Conservation (phyloP, 192 early-diverging fungal species). For the Jimgerdemannia flammicorona region DNA sequence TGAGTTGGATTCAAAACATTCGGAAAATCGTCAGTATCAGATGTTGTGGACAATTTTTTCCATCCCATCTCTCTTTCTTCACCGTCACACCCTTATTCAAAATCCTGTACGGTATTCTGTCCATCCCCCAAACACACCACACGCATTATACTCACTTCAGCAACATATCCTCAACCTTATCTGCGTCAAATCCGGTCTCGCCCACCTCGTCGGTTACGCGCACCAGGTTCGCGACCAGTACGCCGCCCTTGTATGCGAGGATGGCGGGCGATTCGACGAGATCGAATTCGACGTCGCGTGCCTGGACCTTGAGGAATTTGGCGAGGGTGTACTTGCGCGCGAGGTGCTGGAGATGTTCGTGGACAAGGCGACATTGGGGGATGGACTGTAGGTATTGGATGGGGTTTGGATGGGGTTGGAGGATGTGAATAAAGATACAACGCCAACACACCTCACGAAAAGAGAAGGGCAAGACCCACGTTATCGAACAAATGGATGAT, state of each 20-base stretch:
- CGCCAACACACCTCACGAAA: constrained; percentile 7
- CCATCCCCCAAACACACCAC: background rate
- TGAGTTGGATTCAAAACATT: background rate
- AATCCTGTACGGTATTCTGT: background rate
- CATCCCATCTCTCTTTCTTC: too few relatives aligned
- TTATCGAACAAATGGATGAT: constrained; percentile 51
- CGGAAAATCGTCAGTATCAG: too few relatives aligned
- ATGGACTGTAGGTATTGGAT: constrained; percentile 13
- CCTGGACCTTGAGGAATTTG: constrained; percentile 49
- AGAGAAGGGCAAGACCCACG: constrained; percentile 21
- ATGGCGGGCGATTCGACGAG: constrained; percentile 51
- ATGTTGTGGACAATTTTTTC: too few relatives aligned
- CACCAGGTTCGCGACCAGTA: constrained; percentile 50
- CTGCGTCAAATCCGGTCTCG: background rate
- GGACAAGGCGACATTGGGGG: constrained; percentile 33
- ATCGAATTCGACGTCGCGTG: constrained; percentile 52
- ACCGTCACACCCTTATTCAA: too few relatives aligned
- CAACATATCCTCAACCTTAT: background rate
- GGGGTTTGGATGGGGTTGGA: background rate
- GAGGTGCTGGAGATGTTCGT: constrained; percentile 37
- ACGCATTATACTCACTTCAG: background rate
- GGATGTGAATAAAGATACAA: background rate
- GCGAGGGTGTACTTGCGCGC: constrained; percentile 44
- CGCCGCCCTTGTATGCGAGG: constrained; percentile 47
- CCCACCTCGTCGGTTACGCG: constrained; percentile 34